phyloP scores from a whole-genome alignment of 768 basidiomycete species.

The Phaeotremella skinneri region DNA sequence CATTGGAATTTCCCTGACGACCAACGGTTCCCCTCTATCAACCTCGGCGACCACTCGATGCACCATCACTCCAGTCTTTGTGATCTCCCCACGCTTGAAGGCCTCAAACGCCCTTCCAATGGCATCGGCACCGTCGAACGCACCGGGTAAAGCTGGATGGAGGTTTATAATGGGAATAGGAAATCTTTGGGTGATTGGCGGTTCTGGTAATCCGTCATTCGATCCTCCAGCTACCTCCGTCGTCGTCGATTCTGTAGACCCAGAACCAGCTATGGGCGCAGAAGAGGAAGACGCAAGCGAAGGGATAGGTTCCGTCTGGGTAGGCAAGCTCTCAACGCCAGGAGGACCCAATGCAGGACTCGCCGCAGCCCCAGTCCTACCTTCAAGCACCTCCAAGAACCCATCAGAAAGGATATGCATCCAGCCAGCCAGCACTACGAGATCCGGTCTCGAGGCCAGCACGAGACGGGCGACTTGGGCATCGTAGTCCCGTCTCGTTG shows the following conservation, averaged over 20 bases:
- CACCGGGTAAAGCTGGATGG: constrained; percentile 90
- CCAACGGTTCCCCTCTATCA: constrained; percentile 82
- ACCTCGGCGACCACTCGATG: constrained; percentile 91
- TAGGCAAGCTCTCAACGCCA: constrained; percentile 7
- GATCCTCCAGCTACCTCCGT: not conserved
- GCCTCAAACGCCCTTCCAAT: constrained; percentile 86
- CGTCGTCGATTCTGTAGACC: not conserved
- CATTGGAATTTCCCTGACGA: constrained; percentile 76
- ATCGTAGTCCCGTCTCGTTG: constrained; percentile 81
- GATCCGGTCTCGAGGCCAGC: constrained; percentile 65
- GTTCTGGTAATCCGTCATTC: not conserved
- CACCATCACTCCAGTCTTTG: constrained; percentile 81
- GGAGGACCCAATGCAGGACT: constrained; percentile 27
- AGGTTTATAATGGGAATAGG: constrained; percentile 87
- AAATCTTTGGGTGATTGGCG: constrained; percentile 14
- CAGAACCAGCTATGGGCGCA: not conserved
- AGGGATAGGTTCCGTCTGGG: constrained; percentile 21
- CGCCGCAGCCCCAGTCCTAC: constrained; percentile 32
- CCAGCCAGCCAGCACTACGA: constrained; percentile 96
- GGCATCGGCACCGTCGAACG: constrained; percentile 94
- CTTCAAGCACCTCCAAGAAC: constrained; percentile 69
- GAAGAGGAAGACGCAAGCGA: not conserved
- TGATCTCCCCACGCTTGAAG: constrained; percentile 76
- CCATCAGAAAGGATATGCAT: constrained; percentile 90
- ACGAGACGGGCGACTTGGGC: constrained; percentile 71